These are phyloP conservation scores for Cordyceps cateniannulata DNA, from an alignment of 2,329 filamentous ascomycete genomes.

Conservation along the genomic window DNA sequence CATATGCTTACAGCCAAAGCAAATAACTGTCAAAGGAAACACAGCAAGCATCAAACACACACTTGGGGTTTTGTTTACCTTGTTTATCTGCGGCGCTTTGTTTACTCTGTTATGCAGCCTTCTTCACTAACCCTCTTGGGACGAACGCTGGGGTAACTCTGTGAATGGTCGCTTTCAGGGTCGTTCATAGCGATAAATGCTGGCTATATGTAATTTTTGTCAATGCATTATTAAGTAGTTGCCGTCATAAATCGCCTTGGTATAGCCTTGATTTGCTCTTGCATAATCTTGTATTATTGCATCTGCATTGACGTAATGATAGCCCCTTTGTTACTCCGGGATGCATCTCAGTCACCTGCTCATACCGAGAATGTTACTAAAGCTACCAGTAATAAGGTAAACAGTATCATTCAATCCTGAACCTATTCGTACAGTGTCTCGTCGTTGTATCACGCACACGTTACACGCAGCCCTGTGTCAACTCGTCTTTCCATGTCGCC, in stretches of 20 bases:
- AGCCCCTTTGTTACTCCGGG: not conserved
- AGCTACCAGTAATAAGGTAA: no score
- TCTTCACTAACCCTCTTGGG: not conserved
- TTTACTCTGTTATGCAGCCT: constrained; percentile 2
- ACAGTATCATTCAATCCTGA: no score
- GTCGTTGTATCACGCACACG: no score
- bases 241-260: no score
- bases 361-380: not conserved
- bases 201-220: no score
- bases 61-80: not conserved
- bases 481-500: no score
- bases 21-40: not conserved
- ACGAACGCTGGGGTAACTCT: not conserved
- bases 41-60: not conserved
- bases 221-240: no score
- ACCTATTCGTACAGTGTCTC: no score
- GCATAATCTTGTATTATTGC: not conserved
- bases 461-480: no score
- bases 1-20: no score
- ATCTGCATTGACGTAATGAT: not conserved
- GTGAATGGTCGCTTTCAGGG: not conserved
- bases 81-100: not conserved
- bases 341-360: not conserved
- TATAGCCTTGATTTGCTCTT: no score
- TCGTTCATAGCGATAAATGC: no score